phyloP scores from a whole-genome alignment of 768 basidiomycete species.

The Jaapia argillacea region DNA sequence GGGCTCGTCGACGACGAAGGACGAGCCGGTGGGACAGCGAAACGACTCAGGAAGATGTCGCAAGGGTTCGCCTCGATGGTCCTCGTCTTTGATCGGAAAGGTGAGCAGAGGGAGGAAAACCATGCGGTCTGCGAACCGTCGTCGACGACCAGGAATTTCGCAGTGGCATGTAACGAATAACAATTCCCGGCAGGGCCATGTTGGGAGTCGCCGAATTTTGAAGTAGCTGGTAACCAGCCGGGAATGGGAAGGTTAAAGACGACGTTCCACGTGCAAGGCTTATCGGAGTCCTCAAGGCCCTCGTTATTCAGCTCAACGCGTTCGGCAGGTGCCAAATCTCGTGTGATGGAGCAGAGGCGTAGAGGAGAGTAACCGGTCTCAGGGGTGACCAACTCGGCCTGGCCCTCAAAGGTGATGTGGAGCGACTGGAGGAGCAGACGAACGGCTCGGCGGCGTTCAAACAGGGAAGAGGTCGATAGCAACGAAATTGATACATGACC shows the following conservation, averaged over 20 bases:
- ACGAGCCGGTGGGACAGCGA: conserved; percentile 31
- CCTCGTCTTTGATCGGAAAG: conserved; percentile 38
- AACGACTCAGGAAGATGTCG: conserved; percentile 43
- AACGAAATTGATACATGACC: conserved; percentile 68
- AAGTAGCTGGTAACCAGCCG: conserved; percentile 75
- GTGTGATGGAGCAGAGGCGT: conserved; percentile 58
- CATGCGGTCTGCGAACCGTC: conserved; percentile 32
- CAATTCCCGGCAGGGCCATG: conserved; percentile 41
- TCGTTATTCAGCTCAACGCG: conserved; percentile 57
- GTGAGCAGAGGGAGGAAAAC: conserved; percentile 43
- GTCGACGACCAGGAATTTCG: conserved; percentile 41
- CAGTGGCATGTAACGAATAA: conserved; percentile 61
- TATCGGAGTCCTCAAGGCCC: conserved; percentile 44
- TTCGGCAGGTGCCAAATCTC: conserved; percentile 45
- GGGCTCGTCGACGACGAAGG: conserved; percentile 17
- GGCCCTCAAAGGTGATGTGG: conserved; percentile 75
- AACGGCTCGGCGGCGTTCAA: conserved; percentile 40
- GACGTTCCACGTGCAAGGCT: conserved; percentile 62
- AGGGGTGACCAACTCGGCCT: conserved; percentile 62
- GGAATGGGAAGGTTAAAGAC: conserved; percentile 79
- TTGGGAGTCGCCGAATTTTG: conserved; percentile 28
- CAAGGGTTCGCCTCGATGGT: conserved; percentile 28
- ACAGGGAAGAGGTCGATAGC: conserved; percentile 43
- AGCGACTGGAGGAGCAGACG: conserved; percentile 60
- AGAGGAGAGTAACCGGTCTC: conserved; percentile 56